A percentile compares a stretch with the other conserved stretches of the same genome.
Evolutionary conservation across 1,139 yeast genomes (phyloP).

Genomic region (Meyerozyma athensensis): DNA sequence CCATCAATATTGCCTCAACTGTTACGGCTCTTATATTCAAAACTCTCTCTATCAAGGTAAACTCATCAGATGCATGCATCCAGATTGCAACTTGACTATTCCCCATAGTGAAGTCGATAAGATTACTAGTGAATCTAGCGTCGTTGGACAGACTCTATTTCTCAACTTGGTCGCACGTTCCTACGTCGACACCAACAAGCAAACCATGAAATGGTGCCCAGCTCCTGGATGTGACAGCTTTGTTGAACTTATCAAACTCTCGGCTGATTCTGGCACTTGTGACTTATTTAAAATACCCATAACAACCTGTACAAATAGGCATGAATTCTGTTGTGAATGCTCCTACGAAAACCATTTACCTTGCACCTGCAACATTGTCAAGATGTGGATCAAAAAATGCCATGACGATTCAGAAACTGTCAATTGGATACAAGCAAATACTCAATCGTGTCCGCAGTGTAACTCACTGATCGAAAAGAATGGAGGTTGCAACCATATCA

Average conservation of each 20-base stretch:
- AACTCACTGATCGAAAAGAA: constrained; percentile 65
- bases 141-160: constrained; percentile 10
- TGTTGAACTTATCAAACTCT: constrained; percentile 38
- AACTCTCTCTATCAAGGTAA: constrained; percentile 49
- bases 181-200: constrained; percentile 48
- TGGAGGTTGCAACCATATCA: constrained; percentile 97
- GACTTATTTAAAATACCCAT: constrained; percentile 18
- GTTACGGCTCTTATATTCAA: constrained; percentile 59
- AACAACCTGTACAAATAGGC: constrained; percentile 63
- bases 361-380: constrained; percentile 68
- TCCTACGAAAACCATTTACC: constrained; percentile 78
- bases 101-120: constrained; percentile 29
- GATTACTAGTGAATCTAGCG: constrained; percentile 12
- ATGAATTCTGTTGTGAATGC: constrained; percentile 79
- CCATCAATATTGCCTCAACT: constrained; percentile 64
- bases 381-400: constrained; percentile 74
- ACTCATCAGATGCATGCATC: constrained; percentile 64
- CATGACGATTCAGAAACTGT: constrained; percentile 85
- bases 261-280: neutral
- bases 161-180: constrained; percentile 34
- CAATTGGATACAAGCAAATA: constrained; percentile 85
- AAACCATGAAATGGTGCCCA: constrained; percentile 73
- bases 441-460: constrained; percentile 79
- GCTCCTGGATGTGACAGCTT: constrained; percentile 74
- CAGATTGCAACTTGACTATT: constrained; percentile 27